Conservation (phyloP, 1,284 basidiomycete genomes). For the Trichosporon faecale region DNA sequence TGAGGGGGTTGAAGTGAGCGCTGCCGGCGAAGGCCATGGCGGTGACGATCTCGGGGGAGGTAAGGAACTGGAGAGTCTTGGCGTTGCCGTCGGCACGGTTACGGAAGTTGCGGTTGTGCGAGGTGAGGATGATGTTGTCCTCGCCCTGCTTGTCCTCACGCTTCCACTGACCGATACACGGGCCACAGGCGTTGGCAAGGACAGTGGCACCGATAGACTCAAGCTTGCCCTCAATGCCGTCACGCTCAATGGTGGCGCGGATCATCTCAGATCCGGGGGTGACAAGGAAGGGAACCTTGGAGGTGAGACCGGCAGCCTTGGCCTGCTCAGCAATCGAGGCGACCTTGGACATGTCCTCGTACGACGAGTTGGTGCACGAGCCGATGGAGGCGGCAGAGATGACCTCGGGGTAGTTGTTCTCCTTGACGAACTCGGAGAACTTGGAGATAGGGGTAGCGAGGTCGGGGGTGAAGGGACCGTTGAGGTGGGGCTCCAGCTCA, state of each 20-base stretch:
- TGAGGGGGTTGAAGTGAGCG: conserved; percentile 87
- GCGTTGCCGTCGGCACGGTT: conserved; percentile 95
- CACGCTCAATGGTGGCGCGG: conserved; percentile 94
- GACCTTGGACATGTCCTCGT: conserved; percentile 91
- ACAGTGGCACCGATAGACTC: conserved; percentile 62
- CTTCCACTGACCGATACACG: conserved; percentile 99
- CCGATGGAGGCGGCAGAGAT: conserved; percentile 90
- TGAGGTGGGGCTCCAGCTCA: conserved; percentile 88
- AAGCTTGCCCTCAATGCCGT: conserved; percentile 56
- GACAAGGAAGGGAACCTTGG: conserved; percentile 90
- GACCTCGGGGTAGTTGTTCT: conserved; percentile 87
- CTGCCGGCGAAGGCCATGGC: conserved; percentile 96
- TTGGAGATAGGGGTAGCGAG: conserved; percentile 91
- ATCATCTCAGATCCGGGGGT: conserved; percentile 98
- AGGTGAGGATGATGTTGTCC: conserved; percentile 95
- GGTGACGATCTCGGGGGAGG: conserved; percentile 94
- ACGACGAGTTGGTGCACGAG: conserved; percentile 96
- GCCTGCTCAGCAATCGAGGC: conserved; percentile 90
- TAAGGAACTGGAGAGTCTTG: conserved; percentile 85
- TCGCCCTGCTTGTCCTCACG: conserved; percentile 83
- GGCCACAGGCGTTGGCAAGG: conserved; percentile 96
- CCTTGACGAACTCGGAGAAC: conserved; percentile 75
- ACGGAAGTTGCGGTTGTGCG: conserved; percentile 97
- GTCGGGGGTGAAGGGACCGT: conserved; percentile 98
- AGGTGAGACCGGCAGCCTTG: conserved; percentile 71